Conservation (phyloP, 2,329 filamentous ascomycete species). For the Endocalyx cinctus region DNA sequence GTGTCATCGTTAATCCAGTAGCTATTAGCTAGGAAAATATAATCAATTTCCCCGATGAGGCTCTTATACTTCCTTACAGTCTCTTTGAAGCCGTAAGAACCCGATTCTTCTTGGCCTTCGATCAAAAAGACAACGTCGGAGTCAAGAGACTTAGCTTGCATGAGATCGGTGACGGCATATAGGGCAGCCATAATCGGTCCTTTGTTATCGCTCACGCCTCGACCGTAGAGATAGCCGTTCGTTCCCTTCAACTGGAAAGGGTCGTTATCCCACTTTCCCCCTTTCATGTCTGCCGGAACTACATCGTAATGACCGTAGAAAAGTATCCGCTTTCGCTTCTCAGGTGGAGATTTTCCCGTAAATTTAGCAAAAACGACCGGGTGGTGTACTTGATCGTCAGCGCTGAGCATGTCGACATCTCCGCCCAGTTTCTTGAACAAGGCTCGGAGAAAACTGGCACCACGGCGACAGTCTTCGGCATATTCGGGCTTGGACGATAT, state of each 20-base stretch:
- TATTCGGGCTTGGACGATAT: slow-evolving; percentile 84
- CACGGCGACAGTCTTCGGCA: slow-evolving; percentile 85
- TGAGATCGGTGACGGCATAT: slow-evolving; percentile 86
- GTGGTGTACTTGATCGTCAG: slow-evolving; percentile 67
- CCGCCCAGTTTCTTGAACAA: slow-evolving; percentile 91
- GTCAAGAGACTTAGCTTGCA: slow-evolving; percentile 75
- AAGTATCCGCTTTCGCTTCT: slow-evolving; percentile 75
- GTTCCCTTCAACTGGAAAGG: slow-evolving; percentile 87
- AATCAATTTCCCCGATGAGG: slow-evolving; percentile 85
- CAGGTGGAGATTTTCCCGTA: slow-evolving; percentile 64
- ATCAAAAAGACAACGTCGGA: slow-evolving; percentile 93
- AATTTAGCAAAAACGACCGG: slow-evolving; percentile 93
- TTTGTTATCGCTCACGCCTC: slow-evolving; percentile 97
- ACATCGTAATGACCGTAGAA: slow-evolving; percentile 99
- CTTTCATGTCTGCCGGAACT: slow-evolving; percentile 79
- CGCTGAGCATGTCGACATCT: slow-evolving; percentile 83
- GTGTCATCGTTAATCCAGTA: slow-evolving; percentile 98
- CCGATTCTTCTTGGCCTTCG: slow-evolving; percentile 94
- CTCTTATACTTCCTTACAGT: slow-evolving; percentile 76
- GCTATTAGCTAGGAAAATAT: slow-evolving; percentile 92
- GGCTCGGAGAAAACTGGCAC: slow-evolving; percentile 83
- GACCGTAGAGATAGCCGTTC: slow-evolving; percentile 89
- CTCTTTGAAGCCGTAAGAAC: slow-evolving; percentile 84
- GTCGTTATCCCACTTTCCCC: slow-evolving; percentile 78
- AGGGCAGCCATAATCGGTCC: slow-evolving; percentile 91